Percentiles rank a stretch among this genome's conserved stretches.
These are phyloP conservation scores for Xylaria cubensis DNA, from an alignment of 495 filamentous ascomycete species.

Conservation along the genomic window DNA sequence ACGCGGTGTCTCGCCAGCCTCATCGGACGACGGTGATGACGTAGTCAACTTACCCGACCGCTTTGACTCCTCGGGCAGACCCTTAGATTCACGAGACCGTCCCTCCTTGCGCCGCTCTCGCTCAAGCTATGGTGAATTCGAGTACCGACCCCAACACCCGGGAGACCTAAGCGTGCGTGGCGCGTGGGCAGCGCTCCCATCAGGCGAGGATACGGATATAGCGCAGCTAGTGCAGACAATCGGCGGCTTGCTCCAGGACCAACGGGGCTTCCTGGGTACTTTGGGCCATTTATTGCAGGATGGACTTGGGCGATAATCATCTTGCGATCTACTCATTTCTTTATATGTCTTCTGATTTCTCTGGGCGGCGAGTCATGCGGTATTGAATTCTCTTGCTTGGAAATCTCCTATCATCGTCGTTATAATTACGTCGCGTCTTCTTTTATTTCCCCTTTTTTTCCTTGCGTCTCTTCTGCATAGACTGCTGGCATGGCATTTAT, in stretches of 20 bases:
- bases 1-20: slow-evolving; percentile 21
- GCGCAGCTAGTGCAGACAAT: slow-evolving; percentile 18
- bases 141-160: slow-evolving; percentile 24
- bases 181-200: slow-evolving; percentile 11
- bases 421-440: neutral
- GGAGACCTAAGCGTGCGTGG: slow-evolving; percentile 19
- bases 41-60: slow-evolving; percentile 65
- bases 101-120: slow-evolving; percentile 9
- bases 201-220: neutral
- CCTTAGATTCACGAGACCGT: slow-evolving; percentile 37
- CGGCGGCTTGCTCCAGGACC: slow-evolving; percentile 16
- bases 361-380: neutral
- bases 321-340: neutral
- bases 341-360: neutral
- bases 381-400: neutral
- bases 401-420: neutral
- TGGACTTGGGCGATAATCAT: neutral
- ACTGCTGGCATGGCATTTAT: slow-evolving; percentile 2
- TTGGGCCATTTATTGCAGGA: slow-evolving; percentile 23
- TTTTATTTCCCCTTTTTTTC: neutral
- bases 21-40: slow-evolving; percentile 39
- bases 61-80: slow-evolving; percentile 68
- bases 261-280: slow-evolving; percentile 18
- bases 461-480: neutral
- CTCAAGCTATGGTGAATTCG: slow-evolving; percentile 19